Evolutionary conservation across 257 asterid species (phyloP).

Genomic region (Lithospermum erythrorhizon): DNA sequence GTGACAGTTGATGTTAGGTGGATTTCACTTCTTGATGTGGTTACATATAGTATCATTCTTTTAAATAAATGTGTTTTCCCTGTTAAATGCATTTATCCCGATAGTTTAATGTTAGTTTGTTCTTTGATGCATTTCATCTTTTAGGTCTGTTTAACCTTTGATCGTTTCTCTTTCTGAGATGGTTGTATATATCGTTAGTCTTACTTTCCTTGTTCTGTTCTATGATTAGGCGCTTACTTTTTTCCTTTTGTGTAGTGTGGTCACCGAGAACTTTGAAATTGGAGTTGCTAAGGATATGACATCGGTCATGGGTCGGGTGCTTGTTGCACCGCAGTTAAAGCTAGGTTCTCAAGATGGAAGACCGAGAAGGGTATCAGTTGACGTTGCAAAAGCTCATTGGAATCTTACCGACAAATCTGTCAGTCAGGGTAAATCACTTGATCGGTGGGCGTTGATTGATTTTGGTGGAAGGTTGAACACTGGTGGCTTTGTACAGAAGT

Average conservation of each 20-base stretch:
- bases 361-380: conserved; percentile 25
- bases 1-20: not conserved
- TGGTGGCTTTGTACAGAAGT: conserved; percentile 10
- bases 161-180: not conserved
- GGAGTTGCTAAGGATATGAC: conserved; percentile 40
- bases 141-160: not conserved
- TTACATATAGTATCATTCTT: no score
- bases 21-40: no score
- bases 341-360: conserved; percentile 30
- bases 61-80: not conserved
- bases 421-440: conserved; percentile 28
- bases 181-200: not conserved
- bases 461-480: conserved; percentile 10
- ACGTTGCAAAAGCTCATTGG: conserved; percentile 48
- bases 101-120: no score
- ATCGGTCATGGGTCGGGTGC: conserved; percentile 42
- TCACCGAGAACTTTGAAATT: conserved; percentile 28
- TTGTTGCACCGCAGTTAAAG: conserved; percentile 48
- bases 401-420: conserved; percentile 41
- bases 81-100: not conserved
- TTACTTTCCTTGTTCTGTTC: not conserved
- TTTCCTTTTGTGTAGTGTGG: conserved; percentile 9
- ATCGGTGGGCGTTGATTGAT: conserved; percentile 60
- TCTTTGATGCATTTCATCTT: not conserved
- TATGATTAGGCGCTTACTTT: not conserved